These are phyloP conservation scores for Fusarium sp. DNA, from an alignment of 2,329 filamentous ascomycete species.

Conservation along the genomic window DNA sequence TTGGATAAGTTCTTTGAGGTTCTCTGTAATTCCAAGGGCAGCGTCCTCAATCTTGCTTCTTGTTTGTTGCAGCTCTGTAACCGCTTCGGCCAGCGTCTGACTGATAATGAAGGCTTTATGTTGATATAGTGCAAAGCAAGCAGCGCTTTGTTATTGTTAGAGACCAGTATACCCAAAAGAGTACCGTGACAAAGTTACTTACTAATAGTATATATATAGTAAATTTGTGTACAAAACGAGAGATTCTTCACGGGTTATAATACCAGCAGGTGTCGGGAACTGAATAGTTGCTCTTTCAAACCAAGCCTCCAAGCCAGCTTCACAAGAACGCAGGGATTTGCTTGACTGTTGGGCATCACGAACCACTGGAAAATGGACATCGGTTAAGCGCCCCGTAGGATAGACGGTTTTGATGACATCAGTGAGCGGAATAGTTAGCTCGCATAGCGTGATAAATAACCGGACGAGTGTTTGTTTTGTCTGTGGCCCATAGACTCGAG, in stretches of 20 bases:
- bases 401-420: slow-evolving; percentile 31
- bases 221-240: neutral
- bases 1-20: slow-evolving; percentile 28
- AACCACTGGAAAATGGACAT: neutral
- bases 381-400: slow-evolving; percentile 1
- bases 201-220: slow-evolving; percentile 13
- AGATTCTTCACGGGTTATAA: neutral
- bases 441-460: slow-evolving; percentile 26
- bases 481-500: slow-evolving; percentile 17
- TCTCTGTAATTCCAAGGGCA: slow-evolving; percentile 13
- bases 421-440: slow-evolving; percentile 24
- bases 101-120: slow-evolving; percentile 23
- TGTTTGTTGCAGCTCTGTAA: neutral
- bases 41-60: slow-evolving; percentile 14
- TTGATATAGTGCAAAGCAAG: slow-evolving; percentile 25
- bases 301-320: neutral
- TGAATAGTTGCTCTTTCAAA: neutral
- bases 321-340: slow-evolving; percentile 6
- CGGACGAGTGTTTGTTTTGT: slow-evolving; percentile 14
- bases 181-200: neutral
- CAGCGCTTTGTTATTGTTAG: neutral
- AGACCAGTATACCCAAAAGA: neutral
- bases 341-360: neutral
- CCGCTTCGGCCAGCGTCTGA: neutral
- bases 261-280: neutral